Percentiles rank a stretch among this genome's conserved stretches.
Conservation (phyloP, 345 rosid genomes). For the Gossypium australe region DNA sequence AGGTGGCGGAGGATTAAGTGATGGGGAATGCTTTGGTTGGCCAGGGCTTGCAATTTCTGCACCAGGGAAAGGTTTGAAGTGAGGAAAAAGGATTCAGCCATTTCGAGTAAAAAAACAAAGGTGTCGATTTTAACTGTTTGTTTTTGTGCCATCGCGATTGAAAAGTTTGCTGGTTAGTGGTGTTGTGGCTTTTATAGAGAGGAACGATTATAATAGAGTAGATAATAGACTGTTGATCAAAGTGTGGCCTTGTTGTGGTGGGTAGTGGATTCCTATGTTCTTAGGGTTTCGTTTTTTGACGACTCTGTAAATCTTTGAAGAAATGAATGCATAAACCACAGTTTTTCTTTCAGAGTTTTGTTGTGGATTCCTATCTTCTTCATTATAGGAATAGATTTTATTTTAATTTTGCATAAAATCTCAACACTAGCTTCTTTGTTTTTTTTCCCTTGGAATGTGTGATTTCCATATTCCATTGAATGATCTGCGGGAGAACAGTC, state of each 20-base stretch:
- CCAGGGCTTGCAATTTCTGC: conserved; percentile 50
- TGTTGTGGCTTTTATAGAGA: conserved; percentile 12
- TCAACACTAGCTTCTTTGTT: background rate
- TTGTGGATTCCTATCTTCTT: too few relatives aligned
- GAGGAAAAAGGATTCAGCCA: background rate
- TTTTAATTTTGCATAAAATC: background rate
- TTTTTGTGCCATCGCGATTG: background rate
- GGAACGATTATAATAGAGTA: conserved; percentile 6
- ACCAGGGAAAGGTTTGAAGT: conserved; percentile 43
- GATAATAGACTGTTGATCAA: conserved; percentile 3
- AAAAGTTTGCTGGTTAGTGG: background rate
- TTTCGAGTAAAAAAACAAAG: background rate
- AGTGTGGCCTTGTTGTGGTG: background rate
- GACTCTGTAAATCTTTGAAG: conserved; percentile 22
- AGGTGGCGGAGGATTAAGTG: conserved; percentile 28
- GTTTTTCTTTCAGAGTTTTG: background rate
- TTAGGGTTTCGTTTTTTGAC: conserved; percentile 13
- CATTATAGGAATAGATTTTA: too few relatives aligned
- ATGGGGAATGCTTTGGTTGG: conserved; percentile 42
- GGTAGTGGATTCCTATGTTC: background rate
- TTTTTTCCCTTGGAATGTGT: background rate
- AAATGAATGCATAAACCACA: conserved; percentile 12
- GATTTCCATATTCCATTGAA: background rate
- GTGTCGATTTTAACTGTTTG: conserved; percentile 3
- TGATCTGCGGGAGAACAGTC: background rate